These are phyloP conservation scores for Candida sanyiensis DNA, from an alignment of 805 yeast species.

Conservation along the genomic window DNA sequence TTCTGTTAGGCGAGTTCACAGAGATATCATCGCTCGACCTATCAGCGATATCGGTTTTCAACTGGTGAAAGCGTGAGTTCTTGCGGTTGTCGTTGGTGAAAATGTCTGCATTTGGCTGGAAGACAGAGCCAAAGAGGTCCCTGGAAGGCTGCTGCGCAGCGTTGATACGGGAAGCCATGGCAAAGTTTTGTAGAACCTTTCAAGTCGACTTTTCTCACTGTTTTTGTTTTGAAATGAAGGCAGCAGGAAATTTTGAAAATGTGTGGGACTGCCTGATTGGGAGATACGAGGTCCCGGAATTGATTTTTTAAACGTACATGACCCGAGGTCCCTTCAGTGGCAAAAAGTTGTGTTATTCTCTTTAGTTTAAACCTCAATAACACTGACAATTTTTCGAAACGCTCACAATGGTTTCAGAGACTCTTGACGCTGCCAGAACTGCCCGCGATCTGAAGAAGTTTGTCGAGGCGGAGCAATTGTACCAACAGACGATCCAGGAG, in stretches of 20 bases:
- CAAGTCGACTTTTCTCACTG: too few species aligned
- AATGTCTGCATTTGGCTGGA: conserved; percentile 22
- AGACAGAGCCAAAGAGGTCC: conserved; percentile 23
- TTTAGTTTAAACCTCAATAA: too few species aligned
- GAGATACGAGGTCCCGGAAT: background rate
- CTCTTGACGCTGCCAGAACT: conserved; percentile 55
- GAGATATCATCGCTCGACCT: conserved; percentile 21
- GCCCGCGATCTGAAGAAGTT: conserved; percentile 46
- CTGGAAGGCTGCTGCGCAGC: conserved; percentile 19
- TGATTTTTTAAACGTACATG: too few species aligned
- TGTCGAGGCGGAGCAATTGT: conserved; percentile 54
- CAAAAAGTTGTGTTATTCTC: conserved; percentile 8
- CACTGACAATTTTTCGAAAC: background rate
- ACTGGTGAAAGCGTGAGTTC: conserved; percentile 20
- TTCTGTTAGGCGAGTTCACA: conserved; percentile 21
- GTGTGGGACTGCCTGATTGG: background rate
- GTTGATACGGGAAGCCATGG: conserved; percentile 17
- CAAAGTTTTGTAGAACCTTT: too few species aligned
- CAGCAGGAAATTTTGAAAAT: background rate
- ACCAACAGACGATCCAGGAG: conserved; percentile 42
- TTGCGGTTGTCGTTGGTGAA: conserved; percentile 16
- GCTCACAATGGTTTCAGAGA: conserved; percentile 17
- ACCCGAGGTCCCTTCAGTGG: too few species aligned
- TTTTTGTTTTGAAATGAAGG: background rate
- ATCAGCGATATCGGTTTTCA: conserved; percentile 18